These are phyloP conservation scores for Panicum hallii DNA, from an alignment of 202 grass and related monocot genomes.

Conservation along the genomic window DNA sequence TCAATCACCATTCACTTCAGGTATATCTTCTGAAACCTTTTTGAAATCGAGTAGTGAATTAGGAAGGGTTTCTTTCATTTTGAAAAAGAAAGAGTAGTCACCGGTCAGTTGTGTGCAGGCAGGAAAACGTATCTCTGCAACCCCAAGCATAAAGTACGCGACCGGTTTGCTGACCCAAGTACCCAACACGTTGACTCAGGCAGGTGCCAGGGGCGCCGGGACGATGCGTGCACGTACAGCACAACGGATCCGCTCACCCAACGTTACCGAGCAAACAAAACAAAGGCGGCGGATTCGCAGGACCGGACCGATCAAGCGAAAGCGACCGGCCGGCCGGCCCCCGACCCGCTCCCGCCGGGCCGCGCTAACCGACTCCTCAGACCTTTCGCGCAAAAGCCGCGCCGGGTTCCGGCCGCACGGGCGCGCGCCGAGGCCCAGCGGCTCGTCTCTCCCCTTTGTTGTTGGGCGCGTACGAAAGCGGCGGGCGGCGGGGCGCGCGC, in stretches of 20 bases:
- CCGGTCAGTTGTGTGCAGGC: too few species aligned
- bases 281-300: background rate
- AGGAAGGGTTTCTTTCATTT: background rate
- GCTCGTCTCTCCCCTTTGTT: background rate
- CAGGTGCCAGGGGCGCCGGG: background rate
- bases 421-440: background rate
- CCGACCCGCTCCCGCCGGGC: conserved; percentile 26
- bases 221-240: background rate
- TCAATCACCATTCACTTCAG: too few species aligned
- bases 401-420: too few species aligned
- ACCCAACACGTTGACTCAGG: conserved; percentile 7
- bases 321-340: background rate
- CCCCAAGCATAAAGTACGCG: background rate
- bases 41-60: background rate
- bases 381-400: conserved; percentile 1
- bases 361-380: background rate
- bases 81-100: background rate
- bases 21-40: too few species aligned
- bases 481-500: background rate
- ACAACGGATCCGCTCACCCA: background rate
- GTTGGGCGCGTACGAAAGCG: background rate
- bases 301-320: background rate
- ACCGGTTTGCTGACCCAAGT: background rate
- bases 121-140: too few species aligned
- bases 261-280: background rate